phyloP scores from a whole-genome alignment of 129 eudicot species.

The Heracleum sosnowskyi region DNA sequence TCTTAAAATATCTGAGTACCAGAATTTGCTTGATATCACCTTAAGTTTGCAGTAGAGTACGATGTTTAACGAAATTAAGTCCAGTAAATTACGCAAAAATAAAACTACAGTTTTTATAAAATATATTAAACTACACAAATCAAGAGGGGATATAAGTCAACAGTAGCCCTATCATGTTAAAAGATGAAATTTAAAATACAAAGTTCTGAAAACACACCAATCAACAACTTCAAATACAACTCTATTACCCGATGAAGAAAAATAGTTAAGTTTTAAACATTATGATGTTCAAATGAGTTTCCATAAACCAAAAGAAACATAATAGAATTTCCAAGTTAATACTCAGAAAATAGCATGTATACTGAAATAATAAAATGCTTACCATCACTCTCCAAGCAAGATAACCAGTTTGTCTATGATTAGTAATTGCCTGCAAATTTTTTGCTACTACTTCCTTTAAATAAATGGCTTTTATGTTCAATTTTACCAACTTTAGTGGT shows the following conservation, averaged over 20 bases:
- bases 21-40: no score
- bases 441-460: no score
- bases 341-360: neutral
- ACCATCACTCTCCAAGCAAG: constrained; percentile 99
- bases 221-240: neutral
- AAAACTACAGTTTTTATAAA: no score
- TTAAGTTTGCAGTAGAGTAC: no score
- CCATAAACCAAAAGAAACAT: neutral
- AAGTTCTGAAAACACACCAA: neutral
- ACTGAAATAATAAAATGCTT: constrained; percentile 12
- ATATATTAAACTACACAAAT: no score
- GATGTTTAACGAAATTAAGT: no score
- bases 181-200: neutral
- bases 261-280: neutral
- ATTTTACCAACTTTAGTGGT: no score
- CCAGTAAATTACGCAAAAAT: no score
- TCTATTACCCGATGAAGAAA: neutral
- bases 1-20: neutral
- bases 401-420: constrained; percentile 40
- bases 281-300: neutral
- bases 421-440: no score
- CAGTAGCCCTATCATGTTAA: neutral
- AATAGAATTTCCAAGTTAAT: neutral
- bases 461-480: no score
- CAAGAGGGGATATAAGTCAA: no score